phyloP scores from a whole-genome alignment of 2,329 filamentous ascomycete species.

The Spiromastix sp. region DNA sequence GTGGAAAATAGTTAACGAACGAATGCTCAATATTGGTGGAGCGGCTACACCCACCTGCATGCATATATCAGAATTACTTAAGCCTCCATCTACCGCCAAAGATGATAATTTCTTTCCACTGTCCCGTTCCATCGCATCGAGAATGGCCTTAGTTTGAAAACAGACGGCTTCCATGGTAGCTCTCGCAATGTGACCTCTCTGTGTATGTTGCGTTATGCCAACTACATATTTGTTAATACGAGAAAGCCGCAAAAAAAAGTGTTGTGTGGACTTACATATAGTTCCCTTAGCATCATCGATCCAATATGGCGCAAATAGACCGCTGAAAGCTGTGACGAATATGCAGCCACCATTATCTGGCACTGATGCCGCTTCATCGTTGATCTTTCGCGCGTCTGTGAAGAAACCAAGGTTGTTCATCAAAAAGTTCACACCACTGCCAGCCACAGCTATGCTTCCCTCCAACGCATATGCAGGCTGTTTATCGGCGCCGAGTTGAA shows the following conservation, averaged over 20 bases:
- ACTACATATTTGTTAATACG: slow-evolving; percentile 34
- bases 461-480: slow-evolving; percentile 72
- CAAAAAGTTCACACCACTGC: slow-evolving; percentile 67
- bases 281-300: slow-evolving; percentile 87
- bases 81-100: slow-evolving; percentile 77
- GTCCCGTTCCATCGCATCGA: slow-evolving; percentile 84
- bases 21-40: slow-evolving; percentile 1
- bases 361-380: slow-evolving; percentile 53
- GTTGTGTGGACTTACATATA: slow-evolving; percentile 30
- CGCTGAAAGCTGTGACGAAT: slow-evolving; percentile 83
- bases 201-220: slow-evolving; percentile 75
- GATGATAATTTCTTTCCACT: slow-evolving; percentile 63
- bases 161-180: slow-evolving; percentile 86
- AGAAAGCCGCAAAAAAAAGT: neutral
- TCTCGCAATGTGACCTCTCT: slow-evolving; percentile 75
- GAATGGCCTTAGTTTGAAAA: slow-evolving; percentile 84
- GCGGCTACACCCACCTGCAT: slow-evolving; percentile 54
- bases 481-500: slow-evolving; percentile 61
- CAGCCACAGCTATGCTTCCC: slow-evolving; percentile 73
- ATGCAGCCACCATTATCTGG: slow-evolving; percentile 73
- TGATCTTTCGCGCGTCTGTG: slow-evolving; percentile 52
- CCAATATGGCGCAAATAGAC: slow-evolving; percentile 89
- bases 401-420: slow-evolving; percentile 57
- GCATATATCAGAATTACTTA: slow-evolving; percentile 78
- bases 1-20: slow-evolving; percentile 9